Conservation (phyloP, 768 basidiomycete species). For the Chalciporus piperatus region DNA sequence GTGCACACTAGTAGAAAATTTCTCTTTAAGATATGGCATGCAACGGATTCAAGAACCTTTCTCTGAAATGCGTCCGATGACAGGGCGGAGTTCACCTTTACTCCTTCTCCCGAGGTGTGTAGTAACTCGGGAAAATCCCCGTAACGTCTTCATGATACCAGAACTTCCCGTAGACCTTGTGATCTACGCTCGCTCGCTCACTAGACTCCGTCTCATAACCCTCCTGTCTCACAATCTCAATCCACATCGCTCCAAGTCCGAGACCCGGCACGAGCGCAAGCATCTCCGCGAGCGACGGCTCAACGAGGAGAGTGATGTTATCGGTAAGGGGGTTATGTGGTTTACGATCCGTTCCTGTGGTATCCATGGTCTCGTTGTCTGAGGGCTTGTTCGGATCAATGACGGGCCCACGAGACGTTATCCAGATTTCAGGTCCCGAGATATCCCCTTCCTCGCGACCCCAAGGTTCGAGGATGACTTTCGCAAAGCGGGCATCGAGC, state of each 20-base stretch:
- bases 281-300: conserved; percentile 40
- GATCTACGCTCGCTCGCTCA: conserved; percentile 7
- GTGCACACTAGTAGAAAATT: neutral
- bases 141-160: conserved; percentile 64
- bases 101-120: conserved; percentile 27
- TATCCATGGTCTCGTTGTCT: conserved; percentile 4
- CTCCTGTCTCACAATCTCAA: conserved; percentile 54
- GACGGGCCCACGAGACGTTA: conserved; percentile 37
- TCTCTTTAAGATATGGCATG: neutral
- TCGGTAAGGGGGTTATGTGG: conserved; percentile 54
- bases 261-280: conserved; percentile 46
- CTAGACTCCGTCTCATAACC: conserved; percentile 1
- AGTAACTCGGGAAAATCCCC: conserved; percentile 54
- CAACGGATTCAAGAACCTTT: neutral
- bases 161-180: conserved; percentile 22
- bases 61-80: neutral
- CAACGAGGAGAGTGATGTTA: conserved; percentile 57
- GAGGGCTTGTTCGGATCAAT: conserved; percentile 21
- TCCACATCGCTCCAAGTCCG: conserved; percentile 64
- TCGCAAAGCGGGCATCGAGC: conserved; percentile 45
- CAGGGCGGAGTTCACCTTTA: neutral
- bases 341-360: conserved; percentile 9
- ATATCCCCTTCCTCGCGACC: conserved; percentile 39
- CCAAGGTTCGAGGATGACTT: conserved; percentile 59
- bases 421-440: conserved; percentile 33